phyloP scores from a whole-genome alignment of 202 grass and related monocot species.

The Zizania palustris region DNA sequence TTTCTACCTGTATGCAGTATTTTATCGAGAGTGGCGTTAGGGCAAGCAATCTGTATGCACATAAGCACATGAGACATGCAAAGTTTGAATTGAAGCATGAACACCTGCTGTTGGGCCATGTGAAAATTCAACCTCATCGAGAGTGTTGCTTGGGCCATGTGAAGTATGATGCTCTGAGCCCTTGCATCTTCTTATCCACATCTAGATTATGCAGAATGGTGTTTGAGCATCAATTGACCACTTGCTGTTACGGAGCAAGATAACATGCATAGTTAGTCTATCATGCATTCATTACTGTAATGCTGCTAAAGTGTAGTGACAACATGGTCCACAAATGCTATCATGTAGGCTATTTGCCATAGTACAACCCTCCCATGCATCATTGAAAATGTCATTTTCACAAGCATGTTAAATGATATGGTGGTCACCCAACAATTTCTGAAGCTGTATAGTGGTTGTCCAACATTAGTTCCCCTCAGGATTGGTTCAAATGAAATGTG shows the following conservation, averaged over 20 bases:
- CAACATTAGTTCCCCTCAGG: not conserved
- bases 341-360: not conserved
- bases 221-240: not conserved
- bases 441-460: not conserved
- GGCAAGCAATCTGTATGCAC: not conserved
- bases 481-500: not conserved
- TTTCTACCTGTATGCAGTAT: not conserved
- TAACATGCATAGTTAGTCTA: not conserved
- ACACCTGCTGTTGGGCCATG: conserved; percentile 12
- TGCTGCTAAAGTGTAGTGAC: not conserved
- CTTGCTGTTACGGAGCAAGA: conserved; percentile 4
- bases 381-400: not conserved
- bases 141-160: not conserved
- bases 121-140: not conserved
- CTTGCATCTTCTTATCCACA: not conserved
- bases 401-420: not conserved
- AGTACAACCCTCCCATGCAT: not conserved
- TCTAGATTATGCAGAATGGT: not conserved
- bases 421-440: conserved; percentile 8
- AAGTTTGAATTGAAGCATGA: conserved; percentile 7
- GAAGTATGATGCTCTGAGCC: not conserved
- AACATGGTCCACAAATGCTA: conserved; percentile 17
- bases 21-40: not conserved
- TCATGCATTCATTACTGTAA: not conserved
- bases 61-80: not conserved